These are phyloP conservation scores for Pseudonitzschia delicatissima DNA, from an alignment of 108 stramenopile species.

Conservation along the genomic window DNA sequence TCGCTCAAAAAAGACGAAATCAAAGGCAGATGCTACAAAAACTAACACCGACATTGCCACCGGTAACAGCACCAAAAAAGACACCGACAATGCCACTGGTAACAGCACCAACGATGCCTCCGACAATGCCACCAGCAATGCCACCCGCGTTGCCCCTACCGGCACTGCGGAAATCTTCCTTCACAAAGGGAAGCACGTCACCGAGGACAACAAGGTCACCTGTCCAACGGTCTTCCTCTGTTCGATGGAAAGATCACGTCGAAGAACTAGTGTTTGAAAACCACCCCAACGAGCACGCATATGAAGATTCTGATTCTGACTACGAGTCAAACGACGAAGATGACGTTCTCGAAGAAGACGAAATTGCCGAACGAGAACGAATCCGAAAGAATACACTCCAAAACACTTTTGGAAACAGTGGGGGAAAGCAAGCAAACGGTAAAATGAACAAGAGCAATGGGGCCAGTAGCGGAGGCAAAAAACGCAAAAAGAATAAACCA, in stretches of 20 bases:
- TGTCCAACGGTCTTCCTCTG: not conserved
- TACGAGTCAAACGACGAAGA: slow-evolving; percentile 1
- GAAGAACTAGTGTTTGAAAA: slow-evolving; percentile 43
- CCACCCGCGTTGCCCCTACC: not conserved
- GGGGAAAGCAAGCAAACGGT: not conserved
- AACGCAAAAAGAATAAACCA: slow-evolving; percentile 14
- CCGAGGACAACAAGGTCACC: not conserved
- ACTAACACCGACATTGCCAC: not conserved
- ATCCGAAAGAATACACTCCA: not conserved
- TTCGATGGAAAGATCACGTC: slow-evolving; percentile 54
- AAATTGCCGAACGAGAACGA: not conserved
- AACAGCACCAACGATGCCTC: not conserved
- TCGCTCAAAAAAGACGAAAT: no score
- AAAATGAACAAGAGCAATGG: not conserved
- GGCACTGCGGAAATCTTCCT: not conserved
- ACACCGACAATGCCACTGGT: not conserved
- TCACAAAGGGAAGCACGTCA: not conserved
- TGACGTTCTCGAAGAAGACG: not conserved
- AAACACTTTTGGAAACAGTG: not conserved
- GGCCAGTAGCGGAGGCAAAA: not conserved
- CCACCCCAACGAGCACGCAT: slow-evolving; percentile 22
- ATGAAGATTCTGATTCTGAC: not conserved
- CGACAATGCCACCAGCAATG: not conserved
- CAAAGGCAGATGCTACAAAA: not conserved
- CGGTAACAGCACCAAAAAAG: not conserved